These are phyloP conservation scores for Saturnispora zaruensis DNA, from an alignment of 805 yeast species.

Conservation along the genomic window DNA sequence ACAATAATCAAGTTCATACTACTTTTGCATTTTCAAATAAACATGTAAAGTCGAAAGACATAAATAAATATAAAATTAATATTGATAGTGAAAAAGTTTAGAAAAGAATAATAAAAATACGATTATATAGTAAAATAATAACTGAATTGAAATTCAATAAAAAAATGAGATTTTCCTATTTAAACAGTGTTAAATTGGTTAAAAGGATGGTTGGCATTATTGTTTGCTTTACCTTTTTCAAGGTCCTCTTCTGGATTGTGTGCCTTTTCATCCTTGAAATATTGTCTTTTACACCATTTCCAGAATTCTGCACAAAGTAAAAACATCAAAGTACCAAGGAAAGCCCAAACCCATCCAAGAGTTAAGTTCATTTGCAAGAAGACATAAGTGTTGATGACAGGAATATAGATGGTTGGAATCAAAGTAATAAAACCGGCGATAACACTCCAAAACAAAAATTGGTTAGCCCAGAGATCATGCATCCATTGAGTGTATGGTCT, in stretches of 20 bases:
- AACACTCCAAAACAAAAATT: slow-evolving; percentile 76
- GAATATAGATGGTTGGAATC: slow-evolving; percentile 79
- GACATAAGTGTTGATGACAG: slow-evolving; percentile 73
- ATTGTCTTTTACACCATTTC: slow-evolving; percentile 57
- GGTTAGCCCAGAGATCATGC: slow-evolving; percentile 62
- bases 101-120: background rate
- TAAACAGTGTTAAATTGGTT: background rate
- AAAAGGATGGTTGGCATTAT: slow-evolving; percentile 5
- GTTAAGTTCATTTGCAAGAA: slow-evolving; percentile 65
- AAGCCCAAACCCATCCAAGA: slow-evolving; percentile 74
- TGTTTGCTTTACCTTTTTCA: slow-evolving; percentile 31
- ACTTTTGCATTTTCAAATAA: no score
- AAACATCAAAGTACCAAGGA: slow-evolving; percentile 50
- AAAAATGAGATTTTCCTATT: background rate
- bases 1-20: no score
- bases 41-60: background rate
- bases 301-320: slow-evolving; percentile 55
- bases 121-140: slow-evolving; percentile 1
- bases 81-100: background rate
- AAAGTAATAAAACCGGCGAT: slow-evolving; percentile 59
- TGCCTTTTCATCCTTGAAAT: slow-evolving; percentile 34
- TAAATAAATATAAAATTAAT: background rate
- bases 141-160: background rate
- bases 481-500: slow-evolving; percentile 52
- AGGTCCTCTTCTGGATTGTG: slow-evolving; percentile 56